These are phyloP conservation scores for Termitomyces sp. DNA, from an alignment of 768 basidiomycete genomes.

Conservation along the genomic window DNA sequence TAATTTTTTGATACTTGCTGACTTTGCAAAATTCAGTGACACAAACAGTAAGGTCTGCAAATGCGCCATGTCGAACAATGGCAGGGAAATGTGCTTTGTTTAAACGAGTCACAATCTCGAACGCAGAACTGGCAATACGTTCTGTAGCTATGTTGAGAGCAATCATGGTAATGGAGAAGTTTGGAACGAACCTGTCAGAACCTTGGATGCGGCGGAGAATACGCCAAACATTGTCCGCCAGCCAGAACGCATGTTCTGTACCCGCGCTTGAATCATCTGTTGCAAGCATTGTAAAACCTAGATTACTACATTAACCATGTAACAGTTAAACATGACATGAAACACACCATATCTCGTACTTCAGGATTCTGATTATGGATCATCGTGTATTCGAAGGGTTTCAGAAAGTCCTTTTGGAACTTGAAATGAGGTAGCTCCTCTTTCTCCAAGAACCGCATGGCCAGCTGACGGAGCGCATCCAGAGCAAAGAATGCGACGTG, in stretches of 20 bases:
- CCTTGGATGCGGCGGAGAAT: slow-evolving; percentile 94
- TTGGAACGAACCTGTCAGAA: slow-evolving; percentile 62
- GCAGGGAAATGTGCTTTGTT: slow-evolving; percentile 87
- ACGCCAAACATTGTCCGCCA: slow-evolving; percentile 99
- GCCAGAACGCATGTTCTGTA: slow-evolving; percentile 93
- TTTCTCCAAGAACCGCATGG: slow-evolving; percentile 98
- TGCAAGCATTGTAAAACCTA: slow-evolving; percentile 96
- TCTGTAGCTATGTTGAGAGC: slow-evolving; percentile 41
- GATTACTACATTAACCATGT: background rate
- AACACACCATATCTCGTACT: slow-evolving; percentile 85
- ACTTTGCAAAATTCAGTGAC: slow-evolving; percentile 99
- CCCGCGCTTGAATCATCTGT: slow-evolving; percentile 96
- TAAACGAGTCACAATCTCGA: slow-evolving; percentile 90
- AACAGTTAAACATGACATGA: slow-evolving; percentile 3
- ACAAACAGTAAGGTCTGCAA: slow-evolving; percentile 94
- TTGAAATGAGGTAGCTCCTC: slow-evolving; percentile 98
- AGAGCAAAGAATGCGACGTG: slow-evolving; percentile 96
- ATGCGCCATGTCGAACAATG: slow-evolving; percentile 92
- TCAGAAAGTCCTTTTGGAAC: slow-evolving; percentile 98
- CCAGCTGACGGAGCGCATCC: slow-evolving; percentile 92
- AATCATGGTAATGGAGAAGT: slow-evolving; percentile 2
- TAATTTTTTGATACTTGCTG: slow-evolving; percentile 98
- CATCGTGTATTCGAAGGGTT: slow-evolving; percentile 98
- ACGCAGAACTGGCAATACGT: slow-evolving; percentile 87
- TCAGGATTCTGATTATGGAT: slow-evolving; percentile 94